Conservation (phyloP, 2,329 filamentous ascomycete species). For the Neophaeococcomyces mojaviensis region DNA sequence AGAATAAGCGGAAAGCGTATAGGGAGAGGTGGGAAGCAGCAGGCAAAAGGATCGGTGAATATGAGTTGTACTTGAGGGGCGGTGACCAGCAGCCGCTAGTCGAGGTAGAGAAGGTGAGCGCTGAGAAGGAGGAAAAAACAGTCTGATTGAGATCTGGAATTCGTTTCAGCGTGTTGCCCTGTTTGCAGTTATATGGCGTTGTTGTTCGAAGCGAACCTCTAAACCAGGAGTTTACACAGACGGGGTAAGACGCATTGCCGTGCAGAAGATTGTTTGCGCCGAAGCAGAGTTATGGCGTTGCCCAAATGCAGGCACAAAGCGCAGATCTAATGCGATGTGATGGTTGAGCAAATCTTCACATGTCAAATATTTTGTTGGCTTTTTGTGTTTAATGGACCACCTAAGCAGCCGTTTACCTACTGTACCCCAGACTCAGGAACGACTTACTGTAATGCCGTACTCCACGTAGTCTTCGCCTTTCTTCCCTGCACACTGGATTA, state of each 20-base stretch:
- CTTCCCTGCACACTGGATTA: neutral
- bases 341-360: neutral
- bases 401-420: neutral
- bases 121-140: constrained; percentile 1
- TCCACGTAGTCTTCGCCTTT: constrained; percentile 1
- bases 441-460: neutral
- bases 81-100: constrained; percentile 37
- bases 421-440: constrained; percentile 2
- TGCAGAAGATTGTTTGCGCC: too few species aligned
- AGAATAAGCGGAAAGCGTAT: constrained; percentile 56
- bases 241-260: constrained; percentile 11
- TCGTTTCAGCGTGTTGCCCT: too few species aligned
- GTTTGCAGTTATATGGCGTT: too few species aligned
- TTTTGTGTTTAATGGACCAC: too few species aligned
- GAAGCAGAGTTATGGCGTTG: too few species aligned
- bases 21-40: constrained; percentile 67
- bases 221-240: too few species aligned
- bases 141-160: too few species aligned
- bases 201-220: too few species aligned
- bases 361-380: neutral
- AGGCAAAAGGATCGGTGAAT: constrained; percentile 77
- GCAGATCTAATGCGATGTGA: neutral
- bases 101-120: constrained; percentile 23
- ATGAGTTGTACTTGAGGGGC: constrained; percentile 81
- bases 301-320: neutral